A percentile compares a stretch with the other conserved stretches of the same genome.
phyloP scores from a whole-genome alignment of 2,329 filamentous ascomycete genomes.

The Paraconiothyrium sp. region DNA sequence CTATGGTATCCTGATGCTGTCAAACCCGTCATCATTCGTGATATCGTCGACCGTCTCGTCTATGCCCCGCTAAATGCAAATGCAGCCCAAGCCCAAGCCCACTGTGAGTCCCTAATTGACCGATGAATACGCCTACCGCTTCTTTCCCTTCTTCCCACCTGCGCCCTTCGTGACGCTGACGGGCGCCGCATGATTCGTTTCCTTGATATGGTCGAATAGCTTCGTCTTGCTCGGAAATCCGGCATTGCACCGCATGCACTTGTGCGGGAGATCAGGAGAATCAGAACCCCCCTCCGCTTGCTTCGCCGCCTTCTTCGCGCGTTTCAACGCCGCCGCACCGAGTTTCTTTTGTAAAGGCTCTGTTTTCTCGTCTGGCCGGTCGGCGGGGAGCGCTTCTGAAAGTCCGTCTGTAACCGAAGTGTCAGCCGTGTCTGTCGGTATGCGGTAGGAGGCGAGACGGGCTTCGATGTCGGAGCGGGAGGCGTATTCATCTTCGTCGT shows the following conservation, averaged over 20 bases:
- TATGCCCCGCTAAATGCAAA: background rate
- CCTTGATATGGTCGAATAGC: slow-evolving; percentile 77
- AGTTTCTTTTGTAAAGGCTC: slow-evolving; percentile 46
- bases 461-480: slow-evolving; percentile 49
- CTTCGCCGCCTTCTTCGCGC: slow-evolving; percentile 57
- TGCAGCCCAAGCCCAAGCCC: background rate
- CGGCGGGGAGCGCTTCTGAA: slow-evolving; percentile 15
- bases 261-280: slow-evolving; percentile 59
- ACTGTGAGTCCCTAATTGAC: background rate
- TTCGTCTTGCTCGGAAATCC: slow-evolving; percentile 78
- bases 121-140: slow-evolving; percentile 11
- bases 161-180: slow-evolving; percentile 22
- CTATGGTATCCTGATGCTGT: background rate
- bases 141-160: slow-evolving; percentile 36
- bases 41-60: background rate
- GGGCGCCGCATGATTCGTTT: slow-evolving; percentile 69
- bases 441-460: slow-evolving; percentile 35
- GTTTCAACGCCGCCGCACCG: slow-evolving; percentile 60
- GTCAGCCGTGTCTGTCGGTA: background rate
- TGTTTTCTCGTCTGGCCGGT: slow-evolving; percentile 7
- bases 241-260: slow-evolving; percentile 81
- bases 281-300: slow-evolving; percentile 38
- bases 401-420: slow-evolving; percentile 16
- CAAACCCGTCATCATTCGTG: background rate
- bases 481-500: slow-evolving; percentile 49